These are phyloP conservation scores for Corchorus olitorius DNA, from an alignment of 345 rosid genomes.

Conservation along the genomic window DNA sequence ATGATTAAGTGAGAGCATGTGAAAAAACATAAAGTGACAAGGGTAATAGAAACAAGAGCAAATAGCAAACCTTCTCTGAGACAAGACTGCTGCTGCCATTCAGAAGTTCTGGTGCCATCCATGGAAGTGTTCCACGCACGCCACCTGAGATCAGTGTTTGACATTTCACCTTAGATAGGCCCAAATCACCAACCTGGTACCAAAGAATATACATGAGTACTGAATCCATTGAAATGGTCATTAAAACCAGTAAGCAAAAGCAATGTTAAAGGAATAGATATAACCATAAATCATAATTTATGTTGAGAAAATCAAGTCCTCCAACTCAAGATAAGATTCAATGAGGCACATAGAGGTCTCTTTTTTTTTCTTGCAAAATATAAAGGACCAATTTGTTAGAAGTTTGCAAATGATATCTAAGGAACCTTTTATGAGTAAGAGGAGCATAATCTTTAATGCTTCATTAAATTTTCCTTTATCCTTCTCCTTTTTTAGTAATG, in stretches of 20 bases:
- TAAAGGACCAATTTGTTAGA: no score
- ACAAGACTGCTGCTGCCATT: constrained; percentile 69
- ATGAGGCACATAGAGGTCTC: no score
- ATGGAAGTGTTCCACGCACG: constrained; percentile 74
- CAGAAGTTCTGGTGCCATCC: constrained; percentile 81
- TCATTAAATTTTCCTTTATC: no score
- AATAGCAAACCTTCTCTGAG: constrained; percentile 55
- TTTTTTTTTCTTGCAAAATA: no score
- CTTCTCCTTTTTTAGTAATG: no score
- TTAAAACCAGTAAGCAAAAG: neutral
- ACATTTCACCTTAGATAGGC: constrained; percentile 68
- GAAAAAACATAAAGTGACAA: neutral
- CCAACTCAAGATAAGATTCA: no score
- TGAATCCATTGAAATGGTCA: constrained; percentile 7
- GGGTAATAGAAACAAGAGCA: neutral
- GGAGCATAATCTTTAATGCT: no score
- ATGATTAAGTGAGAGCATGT: neutral
- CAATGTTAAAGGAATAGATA: no score
- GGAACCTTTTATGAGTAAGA: no score
- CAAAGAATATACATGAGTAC: neutral
- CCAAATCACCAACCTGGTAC: constrained; percentile 71
- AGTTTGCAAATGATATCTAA: no score
- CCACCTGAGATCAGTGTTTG: constrained; percentile 76
- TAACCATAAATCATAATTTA: no score
- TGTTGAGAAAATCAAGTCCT: no score